A percentile compares a stretch with the other conserved stretches of the same genome.
These are phyloP conservation scores for Amborella trichopoda DNA, from an alignment of 164 flowering plant genomes.

Conservation along the genomic window DNA sequence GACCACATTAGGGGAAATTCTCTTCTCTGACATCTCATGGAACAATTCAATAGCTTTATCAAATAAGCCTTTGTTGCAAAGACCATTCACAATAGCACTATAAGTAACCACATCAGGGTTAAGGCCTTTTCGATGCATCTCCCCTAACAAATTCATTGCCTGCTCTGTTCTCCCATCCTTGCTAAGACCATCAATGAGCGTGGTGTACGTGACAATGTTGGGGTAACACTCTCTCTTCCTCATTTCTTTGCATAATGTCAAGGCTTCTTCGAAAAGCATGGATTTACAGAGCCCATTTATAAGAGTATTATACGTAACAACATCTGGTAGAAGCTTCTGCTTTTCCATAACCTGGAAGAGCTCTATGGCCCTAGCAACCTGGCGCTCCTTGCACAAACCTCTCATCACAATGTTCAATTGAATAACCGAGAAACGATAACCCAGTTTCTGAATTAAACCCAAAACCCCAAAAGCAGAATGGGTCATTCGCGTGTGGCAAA, in stretches of 20 bases:
- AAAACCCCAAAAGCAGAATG: slow-evolving; percentile 37
- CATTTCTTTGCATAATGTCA: slow-evolving; percentile 30
- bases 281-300: slow-evolving; percentile 47
- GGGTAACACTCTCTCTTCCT: slow-evolving; percentile 23
- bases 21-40: slow-evolving; percentile 34
- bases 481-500: slow-evolving; percentile 18
- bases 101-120: slow-evolving; percentile 32
- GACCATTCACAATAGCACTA: slow-evolving; percentile 34
- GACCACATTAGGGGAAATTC: slow-evolving; percentile 32
- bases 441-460: slow-evolving; percentile 47
- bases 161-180: slow-evolving; percentile 36
- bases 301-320: slow-evolving; percentile 39
- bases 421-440: slow-evolving; percentile 23
- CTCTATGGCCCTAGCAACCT: slow-evolving; percentile 28
- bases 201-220: slow-evolving; percentile 27
- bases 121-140: slow-evolving; percentile 38
- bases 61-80: slow-evolving; percentile 27
- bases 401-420: slow-evolving; percentile 38
- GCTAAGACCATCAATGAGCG: slow-evolving; percentile 43
- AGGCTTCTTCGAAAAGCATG: slow-evolving; percentile 34
- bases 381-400: slow-evolving; percentile 31
- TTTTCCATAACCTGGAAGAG: slow-evolving; percentile 24
- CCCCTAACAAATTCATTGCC: slow-evolving; percentile 32
- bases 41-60: slow-evolving; percentile 16
- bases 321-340: slow-evolving; percentile 24